Conservation (phyloP, 140 eudicot genomes). For the Erigeron philadelphicus region DNA sequence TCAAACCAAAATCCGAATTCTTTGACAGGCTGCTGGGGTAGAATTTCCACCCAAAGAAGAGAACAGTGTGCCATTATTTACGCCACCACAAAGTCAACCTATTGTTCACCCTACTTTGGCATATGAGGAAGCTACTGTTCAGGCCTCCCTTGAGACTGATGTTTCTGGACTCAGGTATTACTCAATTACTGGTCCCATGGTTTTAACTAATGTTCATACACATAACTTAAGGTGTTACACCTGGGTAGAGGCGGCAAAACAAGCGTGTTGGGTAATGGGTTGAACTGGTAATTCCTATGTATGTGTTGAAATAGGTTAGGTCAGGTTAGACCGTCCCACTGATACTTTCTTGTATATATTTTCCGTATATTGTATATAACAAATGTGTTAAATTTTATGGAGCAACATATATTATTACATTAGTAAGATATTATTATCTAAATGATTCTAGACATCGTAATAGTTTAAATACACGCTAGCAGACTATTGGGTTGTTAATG, state of each 20-base stretch:
- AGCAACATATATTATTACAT: too few species aligned
- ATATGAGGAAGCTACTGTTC: constrained; percentile 72
- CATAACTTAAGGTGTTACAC: background rate
- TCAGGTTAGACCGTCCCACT: too few species aligned
- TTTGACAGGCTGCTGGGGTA: constrained; percentile 69
- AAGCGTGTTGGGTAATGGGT: background rate
- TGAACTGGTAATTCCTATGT: background rate
- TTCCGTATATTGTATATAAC: too few species aligned
- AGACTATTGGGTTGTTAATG: too few species aligned
- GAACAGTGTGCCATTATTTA: constrained; percentile 67
- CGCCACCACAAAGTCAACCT: constrained; percentile 85
- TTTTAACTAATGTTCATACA: background rate
- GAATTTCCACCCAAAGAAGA: constrained; percentile 87
- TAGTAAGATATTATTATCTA: too few species aligned
- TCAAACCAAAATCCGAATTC: background rate
- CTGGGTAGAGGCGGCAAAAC: background rate
- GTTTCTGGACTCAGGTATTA: constrained; percentile 66
- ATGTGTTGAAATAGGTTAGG: too few species aligned
- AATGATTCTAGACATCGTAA: too few species aligned
- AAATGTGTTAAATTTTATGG: too few species aligned
- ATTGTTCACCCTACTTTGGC: constrained; percentile 42
- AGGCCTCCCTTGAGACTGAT: constrained; percentile 73
- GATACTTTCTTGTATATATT: too few species aligned
- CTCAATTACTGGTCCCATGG: background rate
- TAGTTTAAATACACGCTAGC: too few species aligned